Evolutionary conservation across 2,329 filamentous ascomycete species (phyloP), one percentile per base, ranked within the genome.

Genomic region (Parascedosporium putredinis): DNA sequence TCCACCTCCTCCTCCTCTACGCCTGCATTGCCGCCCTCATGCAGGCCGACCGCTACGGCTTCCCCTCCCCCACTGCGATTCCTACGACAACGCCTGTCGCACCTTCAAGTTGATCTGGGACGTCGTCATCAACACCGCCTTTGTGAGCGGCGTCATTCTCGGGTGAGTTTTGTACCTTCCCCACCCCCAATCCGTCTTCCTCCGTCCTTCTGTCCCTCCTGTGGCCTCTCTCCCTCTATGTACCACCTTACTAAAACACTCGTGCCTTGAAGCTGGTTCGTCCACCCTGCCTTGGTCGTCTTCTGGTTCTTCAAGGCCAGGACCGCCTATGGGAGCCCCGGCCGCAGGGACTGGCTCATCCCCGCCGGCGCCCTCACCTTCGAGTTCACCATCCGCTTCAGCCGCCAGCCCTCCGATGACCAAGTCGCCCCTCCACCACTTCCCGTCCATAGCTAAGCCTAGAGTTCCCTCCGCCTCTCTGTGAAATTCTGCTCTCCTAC

Each of bases 221-320:
- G 33, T 36, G 5, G 5, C 20, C 33, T n/a, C n/a, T n/a, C n/a
- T n/a, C n/a, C 10, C 33, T 36, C 33, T 31, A 18, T 36, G 9
- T 18, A 4, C 12, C 10, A 22, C 20, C 5, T 10, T 22, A 10
- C n/a, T 40, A 24, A 20, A 16, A 23, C 14, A 42, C 20, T 42
- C 38, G 16, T 36, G n/a, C 36, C 18, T 10, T 40, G 7, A 23
- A 40, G 36, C 36, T 40, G 8, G 5, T 18, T 40, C 18, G 18
- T 20, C 14, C 36, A 40, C 22, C 36, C 36, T 18, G 18, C 9
- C 18, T 18, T 40, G 10, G 10, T 40, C 5, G 10, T 40, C 36
- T 40, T 40, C 18, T 40, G 36, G 36, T 40, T 40, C 18, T 10
- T 40, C 36, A 40, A 40, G 36, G 36, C 36, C n/a, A 40, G 36